Evolutionary conservation across 2,329 filamentous ascomycete species (phyloP).

Genomic region (Myrmaecium sp.): DNA sequence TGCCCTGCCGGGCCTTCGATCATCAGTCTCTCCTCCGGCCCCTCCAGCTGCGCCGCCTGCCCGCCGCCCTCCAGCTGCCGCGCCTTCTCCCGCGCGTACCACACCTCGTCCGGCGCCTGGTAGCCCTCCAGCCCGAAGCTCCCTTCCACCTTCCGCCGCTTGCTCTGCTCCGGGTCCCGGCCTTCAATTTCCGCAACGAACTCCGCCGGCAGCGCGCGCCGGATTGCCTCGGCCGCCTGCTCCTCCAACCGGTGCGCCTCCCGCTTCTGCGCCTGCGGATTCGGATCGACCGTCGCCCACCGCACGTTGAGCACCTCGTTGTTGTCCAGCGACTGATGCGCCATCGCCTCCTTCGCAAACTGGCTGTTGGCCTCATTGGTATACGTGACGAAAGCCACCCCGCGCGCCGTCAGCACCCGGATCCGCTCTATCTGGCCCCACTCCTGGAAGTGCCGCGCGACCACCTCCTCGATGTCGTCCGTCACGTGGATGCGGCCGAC

Average conservation of each 20-base stretch:
- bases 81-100: constrained; percentile 65
- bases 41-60: constrained; percentile 47
- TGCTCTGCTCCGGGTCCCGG: constrained; percentile 68
- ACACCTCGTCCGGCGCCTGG: constrained; percentile 84
- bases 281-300: constrained; percentile 94
- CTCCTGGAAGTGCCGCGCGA: constrained; percentile 87
- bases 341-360: constrained; percentile 66
- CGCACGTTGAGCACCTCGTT: constrained; percentile 86
- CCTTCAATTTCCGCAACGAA: constrained; percentile 93
- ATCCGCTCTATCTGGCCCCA: constrained; percentile 87
- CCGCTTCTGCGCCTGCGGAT: constrained; percentile 82
- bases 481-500: constrained; percentile 87
- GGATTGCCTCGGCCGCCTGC: constrained; percentile 86
- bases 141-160: constrained; percentile 77
- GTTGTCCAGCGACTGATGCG: constrained; percentile 81
- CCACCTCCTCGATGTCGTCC: constrained; percentile 93
- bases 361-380: constrained; percentile 48
- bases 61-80: constrained; percentile 46
- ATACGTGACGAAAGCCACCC: constrained; percentile 92
- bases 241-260: constrained; percentile 83
- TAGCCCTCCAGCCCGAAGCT: constrained; percentile 81
- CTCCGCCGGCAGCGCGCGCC: constrained; percentile 70
- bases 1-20: constrained; percentile 26
- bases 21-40: constrained; percentile 34
- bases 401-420: constrained; percentile 72